Percentiles rank a stretch among this genome's conserved stretches.
Evolutionary conservation across 768 basidiomycete species (phyloP).

Genomic region (Wakefieldia striispora): DNA sequence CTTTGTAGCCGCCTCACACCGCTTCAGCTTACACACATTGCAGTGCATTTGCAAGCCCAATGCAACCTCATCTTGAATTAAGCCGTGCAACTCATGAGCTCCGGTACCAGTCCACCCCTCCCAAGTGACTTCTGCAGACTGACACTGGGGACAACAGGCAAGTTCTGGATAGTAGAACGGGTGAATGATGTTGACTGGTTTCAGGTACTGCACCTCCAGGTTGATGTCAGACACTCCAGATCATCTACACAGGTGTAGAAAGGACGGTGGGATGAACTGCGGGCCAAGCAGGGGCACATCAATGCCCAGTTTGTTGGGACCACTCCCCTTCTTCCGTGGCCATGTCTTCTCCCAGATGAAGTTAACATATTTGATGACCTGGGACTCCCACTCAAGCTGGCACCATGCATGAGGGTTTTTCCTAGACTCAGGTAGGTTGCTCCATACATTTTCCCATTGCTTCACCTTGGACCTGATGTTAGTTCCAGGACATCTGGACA

Average conservation of each 20-base stretch:
- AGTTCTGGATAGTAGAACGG: background rate
- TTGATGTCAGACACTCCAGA: background rate
- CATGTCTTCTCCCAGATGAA: background rate
- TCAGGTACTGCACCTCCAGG: background rate
- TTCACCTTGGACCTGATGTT: background rate
- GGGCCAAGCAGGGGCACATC: background rate
- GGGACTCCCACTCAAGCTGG: background rate
- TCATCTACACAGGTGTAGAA: background rate
- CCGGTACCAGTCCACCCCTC: constrained; percentile 5
- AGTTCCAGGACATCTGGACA: too few species aligned
- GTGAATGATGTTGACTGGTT: background rate
- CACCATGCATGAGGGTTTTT: background rate
- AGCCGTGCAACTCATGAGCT: background rate
- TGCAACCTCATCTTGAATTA: background rate
- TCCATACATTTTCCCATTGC: background rate
- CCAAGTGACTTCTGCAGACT: background rate
- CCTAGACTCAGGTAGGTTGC: background rate
- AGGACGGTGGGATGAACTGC: background rate
- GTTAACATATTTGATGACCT: background rate
- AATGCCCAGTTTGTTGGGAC: background rate
- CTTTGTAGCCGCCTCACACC: too few species aligned
- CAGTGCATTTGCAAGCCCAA: background rate
- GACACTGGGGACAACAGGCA: background rate
- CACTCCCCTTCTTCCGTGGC: background rate
- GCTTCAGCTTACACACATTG: background rate